phyloP scores from a whole-genome alignment of 306 rosid genomes.

The Acmispon strigosus region DNA sequence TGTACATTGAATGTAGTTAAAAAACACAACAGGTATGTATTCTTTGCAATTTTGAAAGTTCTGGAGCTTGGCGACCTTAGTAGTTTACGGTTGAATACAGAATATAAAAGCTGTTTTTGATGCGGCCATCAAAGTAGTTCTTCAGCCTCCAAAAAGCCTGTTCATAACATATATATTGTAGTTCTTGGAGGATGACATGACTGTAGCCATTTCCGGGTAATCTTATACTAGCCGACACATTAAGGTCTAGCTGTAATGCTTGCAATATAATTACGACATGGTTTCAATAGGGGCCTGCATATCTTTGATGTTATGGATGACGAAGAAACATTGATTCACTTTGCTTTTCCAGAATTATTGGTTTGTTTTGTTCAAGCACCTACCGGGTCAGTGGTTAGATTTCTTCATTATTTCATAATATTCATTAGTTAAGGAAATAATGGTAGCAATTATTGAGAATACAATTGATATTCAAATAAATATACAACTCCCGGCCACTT shows the following conservation, averaged over 20 bases:
- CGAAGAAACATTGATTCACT: not conserved
- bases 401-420: not conserved
- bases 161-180: slow-evolving; percentile 6
- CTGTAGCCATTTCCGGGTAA: slow-evolving; percentile 33
- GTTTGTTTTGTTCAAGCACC: not conserved
- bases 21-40: slow-evolving; percentile 79
- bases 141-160: slow-evolving; percentile 70
- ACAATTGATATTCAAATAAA: not conserved
- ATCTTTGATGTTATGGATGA: no score
- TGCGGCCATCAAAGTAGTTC: slow-evolving; percentile 85
- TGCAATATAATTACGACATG: no score
- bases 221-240: slow-evolving; percentile 28
- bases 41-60: not conserved
- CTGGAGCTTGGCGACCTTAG: not conserved
- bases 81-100: slow-evolving; percentile 32
- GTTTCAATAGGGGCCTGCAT: slow-evolving; percentile 21
- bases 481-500: not conserved
- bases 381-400: not conserved
- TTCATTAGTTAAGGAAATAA: not conserved
- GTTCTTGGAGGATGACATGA: slow-evolving; percentile 32
- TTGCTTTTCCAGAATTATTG: not conserved
- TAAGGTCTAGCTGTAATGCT: slow-evolving; percentile 31
- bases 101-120: slow-evolving; percentile 88
- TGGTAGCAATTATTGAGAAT: not conserved
- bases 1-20: slow-evolving; percentile 86